Evolutionary conservation across 2,329 filamentous ascomycete genomes (phyloP).

Genomic region (Pyrenochaeta sp.): DNA sequence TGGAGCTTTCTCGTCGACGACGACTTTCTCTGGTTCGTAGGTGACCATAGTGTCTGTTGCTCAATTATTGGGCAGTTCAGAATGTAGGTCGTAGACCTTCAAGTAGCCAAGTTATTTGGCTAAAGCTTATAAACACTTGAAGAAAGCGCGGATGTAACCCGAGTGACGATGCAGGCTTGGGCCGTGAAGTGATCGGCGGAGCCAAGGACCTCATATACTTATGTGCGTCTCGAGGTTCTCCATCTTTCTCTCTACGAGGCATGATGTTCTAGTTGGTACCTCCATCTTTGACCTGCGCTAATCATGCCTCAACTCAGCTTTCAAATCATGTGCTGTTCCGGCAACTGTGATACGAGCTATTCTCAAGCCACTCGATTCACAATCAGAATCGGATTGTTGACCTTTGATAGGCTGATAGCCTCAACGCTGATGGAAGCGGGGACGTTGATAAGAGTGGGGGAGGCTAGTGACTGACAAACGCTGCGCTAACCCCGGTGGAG

Average conservation of each 20-base stretch:
- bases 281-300: not conserved
- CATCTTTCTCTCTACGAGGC: not conserved
- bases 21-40: not conserved
- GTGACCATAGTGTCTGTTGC: not conserved
- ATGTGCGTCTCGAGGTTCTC: not conserved
- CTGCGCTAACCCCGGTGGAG: not conserved
- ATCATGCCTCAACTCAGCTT: not conserved
- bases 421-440: not conserved
- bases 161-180: not conserved
- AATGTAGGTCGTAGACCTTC: not conserved
- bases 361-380: not conserved
- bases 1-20: constrained; percentile 7
- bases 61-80: not conserved
- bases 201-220: not conserved
- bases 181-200: not conserved
- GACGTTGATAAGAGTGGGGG: constrained; percentile 13
- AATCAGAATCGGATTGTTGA: not conserved
- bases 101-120: too few relatives aligned
- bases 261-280: not conserved
- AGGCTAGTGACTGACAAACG: not conserved
- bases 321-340: not conserved
- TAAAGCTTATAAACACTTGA: not conserved
- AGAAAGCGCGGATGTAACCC: not conserved
- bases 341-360: not conserved
- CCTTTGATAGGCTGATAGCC: constrained; percentile 3